These are phyloP conservation scores for Eimeria praecox DNA, from an alignment of 169 alveolate species.

Conservation along the genomic window DNA sequence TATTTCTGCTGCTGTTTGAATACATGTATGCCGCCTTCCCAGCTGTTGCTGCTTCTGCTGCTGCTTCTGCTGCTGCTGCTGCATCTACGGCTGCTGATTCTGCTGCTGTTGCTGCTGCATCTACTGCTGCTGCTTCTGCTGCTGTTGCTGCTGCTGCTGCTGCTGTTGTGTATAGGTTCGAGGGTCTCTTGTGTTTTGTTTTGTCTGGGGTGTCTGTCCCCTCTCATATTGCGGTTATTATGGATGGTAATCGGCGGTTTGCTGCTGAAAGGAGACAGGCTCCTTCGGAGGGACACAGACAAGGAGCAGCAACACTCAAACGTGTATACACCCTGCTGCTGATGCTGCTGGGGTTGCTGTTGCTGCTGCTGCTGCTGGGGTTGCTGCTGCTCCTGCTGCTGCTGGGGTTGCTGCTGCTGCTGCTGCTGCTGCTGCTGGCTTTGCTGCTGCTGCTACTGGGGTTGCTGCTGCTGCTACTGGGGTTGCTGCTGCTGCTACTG, in stretches of 20 bases:
- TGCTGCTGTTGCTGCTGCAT: not conserved
- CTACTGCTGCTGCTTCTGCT: not conserved
- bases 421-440: not conserved
- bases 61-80: not conserved
- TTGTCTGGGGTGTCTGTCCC: not conserved
- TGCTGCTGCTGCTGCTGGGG: not conserved
- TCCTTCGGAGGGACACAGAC: slow-evolving; percentile 86
- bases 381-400: not conserved
- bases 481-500: not conserved
- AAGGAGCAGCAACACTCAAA: slow-evolving; percentile 85
- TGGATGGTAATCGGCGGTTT: slow-evolving; percentile 96
- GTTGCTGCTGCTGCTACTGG: not conserved
- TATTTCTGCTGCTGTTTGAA: not conserved
- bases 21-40: not conserved
- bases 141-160: not conserved
- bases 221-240: slow-evolving; percentile 90
- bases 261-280: slow-evolving; percentile 87
- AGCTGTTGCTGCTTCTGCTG: not conserved
- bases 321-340: slow-evolving; percentile 58
- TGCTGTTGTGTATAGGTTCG: slow-evolving; percentile 34
- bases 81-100: no score
- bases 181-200: slow-evolving; percentile 1
- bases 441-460: not conserved
- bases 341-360: not conserved
- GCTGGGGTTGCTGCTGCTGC: not conserved